Evolutionary conservation across 2,329 filamentous ascomycete species (phyloP).

Genomic region (Phyllosticta citriasiana): DNA sequence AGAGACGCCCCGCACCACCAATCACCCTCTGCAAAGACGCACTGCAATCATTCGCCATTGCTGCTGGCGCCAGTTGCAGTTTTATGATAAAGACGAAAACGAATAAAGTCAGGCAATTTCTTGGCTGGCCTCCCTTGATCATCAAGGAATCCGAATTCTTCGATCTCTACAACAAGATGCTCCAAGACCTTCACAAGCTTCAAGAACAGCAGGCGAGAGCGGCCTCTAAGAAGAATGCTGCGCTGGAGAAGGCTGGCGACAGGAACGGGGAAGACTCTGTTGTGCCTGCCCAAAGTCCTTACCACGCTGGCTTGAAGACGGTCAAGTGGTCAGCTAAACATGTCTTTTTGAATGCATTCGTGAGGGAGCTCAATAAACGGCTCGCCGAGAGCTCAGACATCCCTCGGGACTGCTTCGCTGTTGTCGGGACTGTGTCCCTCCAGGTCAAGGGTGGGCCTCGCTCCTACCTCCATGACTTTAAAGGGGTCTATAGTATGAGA

Average conservation of each 20-base stretch:
- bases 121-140: not conserved
- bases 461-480: not conserved
- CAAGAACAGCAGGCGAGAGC: not conserved
- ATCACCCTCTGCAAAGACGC: not conserved
- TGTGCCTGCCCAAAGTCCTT: not conserved
- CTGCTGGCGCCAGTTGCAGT: not conserved
- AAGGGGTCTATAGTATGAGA: not conserved
- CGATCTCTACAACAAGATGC: not conserved
- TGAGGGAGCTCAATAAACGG: not conserved
- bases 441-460: not conserved
- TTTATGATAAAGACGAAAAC: not conserved
- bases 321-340: not conserved
- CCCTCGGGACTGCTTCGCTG: not conserved
- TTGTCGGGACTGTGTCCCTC: not conserved
- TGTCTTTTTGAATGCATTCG: not conserved
- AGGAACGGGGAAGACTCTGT: not conserved
- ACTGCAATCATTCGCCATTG: not conserved
- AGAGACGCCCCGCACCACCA: not conserved
- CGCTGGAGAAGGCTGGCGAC: not conserved
- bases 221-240: conserved; percentile 14
- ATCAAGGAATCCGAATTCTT: not conserved
- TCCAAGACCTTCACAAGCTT: not conserved
- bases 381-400: not conserved
- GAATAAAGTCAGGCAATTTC: not conserved
- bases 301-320: not conserved